Conservation (phyloP, 768 basidiomycete genomes). For the Butyriboletus loyo region DNA sequence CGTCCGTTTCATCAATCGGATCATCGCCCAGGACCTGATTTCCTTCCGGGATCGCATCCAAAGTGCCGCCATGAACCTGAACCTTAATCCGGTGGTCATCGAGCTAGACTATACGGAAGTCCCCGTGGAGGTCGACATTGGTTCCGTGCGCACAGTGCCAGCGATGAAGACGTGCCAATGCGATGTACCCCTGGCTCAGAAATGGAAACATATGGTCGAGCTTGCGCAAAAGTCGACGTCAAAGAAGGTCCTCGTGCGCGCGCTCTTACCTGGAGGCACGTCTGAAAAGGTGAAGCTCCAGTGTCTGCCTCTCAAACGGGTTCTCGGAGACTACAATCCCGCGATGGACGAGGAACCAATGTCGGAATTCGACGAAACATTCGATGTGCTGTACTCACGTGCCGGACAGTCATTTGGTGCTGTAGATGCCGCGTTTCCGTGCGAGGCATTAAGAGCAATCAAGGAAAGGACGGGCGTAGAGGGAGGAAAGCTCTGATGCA, state of each 20-base stretch:
- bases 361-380: constrained; percentile 20
- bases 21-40: constrained; percentile 21
- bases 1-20: constrained; percentile 22
- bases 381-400: constrained; percentile 26
- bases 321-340: constrained; percentile 9
- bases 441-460: constrained; percentile 11
- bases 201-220: constrained; percentile 28
- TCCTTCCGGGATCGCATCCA: constrained; percentile 19
- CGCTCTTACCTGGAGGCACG: constrained; percentile 26
- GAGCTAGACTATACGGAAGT: constrained; percentile 26
- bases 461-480: constrained; percentile 9
- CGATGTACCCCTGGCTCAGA: constrained; percentile 19
- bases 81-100: constrained; percentile 19
- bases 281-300: constrained; percentile 26
- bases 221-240: constrained; percentile 22
- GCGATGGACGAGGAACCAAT: constrained; percentile 13
- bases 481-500: not conserved
- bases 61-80: not conserved
- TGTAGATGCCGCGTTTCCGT: constrained; percentile 24
- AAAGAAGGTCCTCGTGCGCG: constrained; percentile 25
- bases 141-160: constrained; percentile 7
- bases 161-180: constrained; percentile 21
- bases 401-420: constrained; percentile 11
- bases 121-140: constrained; percentile 17
- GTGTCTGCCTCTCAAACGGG: constrained; percentile 19